Evolutionary conservation across 371 early-diverging fungal species (phyloP).

Genomic region (Coemansia sp.): DNA sequence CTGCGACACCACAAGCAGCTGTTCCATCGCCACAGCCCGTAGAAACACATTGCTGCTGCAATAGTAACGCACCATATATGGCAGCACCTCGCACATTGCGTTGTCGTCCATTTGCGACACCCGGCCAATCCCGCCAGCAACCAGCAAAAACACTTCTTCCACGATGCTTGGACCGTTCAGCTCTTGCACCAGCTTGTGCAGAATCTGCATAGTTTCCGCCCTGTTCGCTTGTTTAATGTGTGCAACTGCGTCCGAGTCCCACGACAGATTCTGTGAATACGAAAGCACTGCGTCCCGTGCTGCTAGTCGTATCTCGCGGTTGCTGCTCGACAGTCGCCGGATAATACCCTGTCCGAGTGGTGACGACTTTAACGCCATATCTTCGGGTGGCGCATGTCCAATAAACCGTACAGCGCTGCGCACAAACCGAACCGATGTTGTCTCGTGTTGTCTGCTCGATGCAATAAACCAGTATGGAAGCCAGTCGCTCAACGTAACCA

Average conservation of each 20-base stretch:
- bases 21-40: constrained; percentile 50
- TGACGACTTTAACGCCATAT: constrained; percentile 34
- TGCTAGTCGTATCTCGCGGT: constrained; percentile 40
- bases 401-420: constrained; percentile 43
- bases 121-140: constrained; percentile 44
- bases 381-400: constrained; percentile 45
- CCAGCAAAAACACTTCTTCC: constrained; percentile 40
- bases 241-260: constrained; percentile 15
- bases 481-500: constrained; percentile 47
- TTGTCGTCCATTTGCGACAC: constrained; percentile 20
- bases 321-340: constrained; percentile 44
- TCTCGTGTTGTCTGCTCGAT: constrained; percentile 28
- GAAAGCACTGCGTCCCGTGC: constrained; percentile 34
- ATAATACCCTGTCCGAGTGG: constrained; percentile 45
- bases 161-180: constrained; percentile 18
- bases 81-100: constrained; percentile 22
- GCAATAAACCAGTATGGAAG: constrained; percentile 51
- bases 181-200: constrained; percentile 8
- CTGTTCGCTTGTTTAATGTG: constrained; percentile 27
- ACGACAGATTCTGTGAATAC: constrained; percentile 8
- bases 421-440: constrained; percentile 30
- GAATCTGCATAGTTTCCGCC: constrained; percentile 23
- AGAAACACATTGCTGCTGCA: constrained; percentile 39
- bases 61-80: constrained; percentile 33
- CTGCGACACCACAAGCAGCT: constrained; percentile 30